phyloP scores from a whole-genome alignment of 2,329 filamentous ascomycete species.

The Truncatella angustata region DNA sequence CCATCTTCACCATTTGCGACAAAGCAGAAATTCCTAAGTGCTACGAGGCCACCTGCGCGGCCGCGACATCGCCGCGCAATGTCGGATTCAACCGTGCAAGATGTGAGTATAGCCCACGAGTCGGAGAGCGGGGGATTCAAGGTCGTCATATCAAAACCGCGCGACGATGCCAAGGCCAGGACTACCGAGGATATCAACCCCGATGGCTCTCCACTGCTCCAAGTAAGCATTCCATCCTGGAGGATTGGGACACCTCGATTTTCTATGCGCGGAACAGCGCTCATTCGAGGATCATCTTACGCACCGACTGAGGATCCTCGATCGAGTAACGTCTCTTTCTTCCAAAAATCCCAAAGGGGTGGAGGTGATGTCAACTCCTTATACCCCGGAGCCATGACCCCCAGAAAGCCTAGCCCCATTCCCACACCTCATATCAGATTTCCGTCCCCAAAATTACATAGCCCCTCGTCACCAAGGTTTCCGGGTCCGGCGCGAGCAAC shows the following conservation, averaged over 20 bases:
- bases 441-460: slow-evolving; percentile 22
- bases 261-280: slow-evolving; percentile 70
- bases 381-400: slow-evolving; percentile 25
- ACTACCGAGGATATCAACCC: slow-evolving; percentile 57
- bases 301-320: slow-evolving; percentile 71
- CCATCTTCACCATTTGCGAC: slow-evolving; percentile 23
- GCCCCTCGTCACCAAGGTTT: slow-evolving; percentile 35
- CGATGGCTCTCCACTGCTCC: slow-evolving; percentile 53
- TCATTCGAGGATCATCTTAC: slow-evolving; percentile 79
- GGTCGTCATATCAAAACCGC: slow-evolving; percentile 74
- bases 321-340: slow-evolving; percentile 57
- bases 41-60: slow-evolving; percentile 24
- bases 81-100: slow-evolving; percentile 76
- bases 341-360: slow-evolving; percentile 35
- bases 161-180: slow-evolving; percentile 57
- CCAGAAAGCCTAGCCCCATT: slow-evolving; percentile 36
- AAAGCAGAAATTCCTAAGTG: neutral
- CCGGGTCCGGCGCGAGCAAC: slow-evolving; percentile 41
- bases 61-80: slow-evolving; percentile 59
- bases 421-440: slow-evolving; percentile 35
- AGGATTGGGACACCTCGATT: slow-evolving; percentile 80
- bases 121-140: slow-evolving; percentile 70
- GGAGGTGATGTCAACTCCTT: slow-evolving; percentile 29
- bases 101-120: slow-evolving; percentile 51
- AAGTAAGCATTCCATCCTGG: slow-evolving; percentile 81